Base-by-base conservation (phyloP, 2,329 filamentous ascomycete genomes). In the Epichloe sylvatica region DNA sequence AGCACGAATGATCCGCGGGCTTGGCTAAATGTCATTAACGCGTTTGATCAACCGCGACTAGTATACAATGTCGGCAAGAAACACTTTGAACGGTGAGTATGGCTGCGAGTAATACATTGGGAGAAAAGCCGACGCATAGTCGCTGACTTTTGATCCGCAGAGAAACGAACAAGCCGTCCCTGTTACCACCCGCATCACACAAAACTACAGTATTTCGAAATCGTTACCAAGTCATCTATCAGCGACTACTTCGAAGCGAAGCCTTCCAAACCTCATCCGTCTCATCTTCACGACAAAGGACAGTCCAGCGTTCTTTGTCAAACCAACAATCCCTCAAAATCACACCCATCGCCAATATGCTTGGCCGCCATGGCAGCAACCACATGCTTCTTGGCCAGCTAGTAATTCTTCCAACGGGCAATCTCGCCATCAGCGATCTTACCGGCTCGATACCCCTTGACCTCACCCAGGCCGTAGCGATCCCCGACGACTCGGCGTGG, bases 211-310 rank as follows among this genome's bases (percentile, higher is more conserved):
- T 92, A 42, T 96, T 96, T 67, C 80, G 89, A 55, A 90, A 96
- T 63, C 79, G 90, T 54, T 97, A 94, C 64, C 85, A 95, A 59
- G 77, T 97, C 49, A 84, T 97, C 46, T 86, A 96, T 63, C 91
- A 97, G 64, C 83, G 92, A 17, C 77, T 97, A 17, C 77, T 97
- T 39, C 83, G 92, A 45, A 96, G 96, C 62, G 89, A 96, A 65
- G 83, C 86, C 19, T 98, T 98, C 59, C 90, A 96, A 64, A 81
- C 81, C 19, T 88, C 89, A 1, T 75, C 84, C 19, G 81, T 94
- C 49, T 78, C 83, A 7, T 75, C 76, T 2, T 74, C 76, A 13
- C 75, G 74, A 45, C 64, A 70, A 46, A 67, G 68, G n/a, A 71
- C 75, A 2, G 66, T 82, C 2, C 74, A 74, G 54, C 74, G 77